Evolutionary conservation across 2,329 filamentous ascomycete genomes (phyloP).

Genomic region (Aspergillus sp.): DNA sequence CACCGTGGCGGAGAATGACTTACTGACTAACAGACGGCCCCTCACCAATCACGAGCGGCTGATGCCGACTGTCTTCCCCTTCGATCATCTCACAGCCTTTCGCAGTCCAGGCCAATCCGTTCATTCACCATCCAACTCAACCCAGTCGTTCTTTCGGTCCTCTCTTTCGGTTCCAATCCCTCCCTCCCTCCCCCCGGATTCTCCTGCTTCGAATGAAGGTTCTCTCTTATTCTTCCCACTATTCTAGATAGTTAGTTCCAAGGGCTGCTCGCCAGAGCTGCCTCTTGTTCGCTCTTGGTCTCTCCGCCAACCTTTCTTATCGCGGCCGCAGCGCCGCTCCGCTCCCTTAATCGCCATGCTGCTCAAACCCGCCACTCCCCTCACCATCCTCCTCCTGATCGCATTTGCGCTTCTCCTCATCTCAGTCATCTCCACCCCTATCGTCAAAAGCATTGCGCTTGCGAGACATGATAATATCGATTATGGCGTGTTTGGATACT

Average conservation of each 20-base stretch:
- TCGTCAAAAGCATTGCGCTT: slow-evolving; percentile 82
- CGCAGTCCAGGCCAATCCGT: not conserved
- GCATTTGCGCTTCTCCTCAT: slow-evolving; percentile 85
- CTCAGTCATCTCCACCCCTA: slow-evolving; percentile 85
- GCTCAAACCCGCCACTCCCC: slow-evolving; percentile 88
- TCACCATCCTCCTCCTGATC: slow-evolving; percentile 79
- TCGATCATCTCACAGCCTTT: slow-evolving; percentile 2
- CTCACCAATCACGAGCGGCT: not conserved
- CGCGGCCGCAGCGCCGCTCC: slow-evolving; percentile 13
- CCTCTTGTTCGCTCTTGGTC: not conserved
- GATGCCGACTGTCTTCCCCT: not conserved
- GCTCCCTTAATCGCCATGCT: slow-evolving; percentile 56
- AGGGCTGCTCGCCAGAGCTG: not conserved
- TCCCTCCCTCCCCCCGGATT: not conserved
- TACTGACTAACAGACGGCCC: slow-evolving; percentile 2
- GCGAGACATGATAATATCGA: slow-evolving; percentile 73
- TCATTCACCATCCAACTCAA: not conserved
- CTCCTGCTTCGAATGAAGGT: not conserved
- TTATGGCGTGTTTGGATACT: slow-evolving; percentile 94
- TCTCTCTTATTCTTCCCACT: not conserved
- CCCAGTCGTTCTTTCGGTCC: slow-evolving; percentile 9
- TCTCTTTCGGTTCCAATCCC: not conserved
- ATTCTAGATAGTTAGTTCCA: slow-evolving; percentile 5
- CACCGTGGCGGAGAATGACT: slow-evolving; percentile 1
- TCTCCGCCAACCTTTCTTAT: slow-evolving; percentile 3